Percentiles rank a stretch among this genome's conserved stretches.
These are phyloP conservation scores for Exophiala oligosperma DNA, from an alignment of 2,329 filamentous ascomycete genomes.

Conservation along the genomic window DNA sequence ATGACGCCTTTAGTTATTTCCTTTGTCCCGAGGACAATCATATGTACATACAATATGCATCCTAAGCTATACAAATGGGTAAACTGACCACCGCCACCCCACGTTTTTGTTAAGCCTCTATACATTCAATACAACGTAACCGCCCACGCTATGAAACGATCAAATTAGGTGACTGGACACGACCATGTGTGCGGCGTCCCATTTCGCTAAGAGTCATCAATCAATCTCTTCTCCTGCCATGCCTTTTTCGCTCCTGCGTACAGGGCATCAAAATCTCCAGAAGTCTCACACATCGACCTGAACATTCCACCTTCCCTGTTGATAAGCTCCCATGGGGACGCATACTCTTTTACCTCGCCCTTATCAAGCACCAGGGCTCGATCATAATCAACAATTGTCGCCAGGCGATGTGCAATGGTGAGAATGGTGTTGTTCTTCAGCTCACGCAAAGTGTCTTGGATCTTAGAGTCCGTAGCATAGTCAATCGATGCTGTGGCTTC, in stretches of 20 bases:
- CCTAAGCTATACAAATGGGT: too few species aligned
- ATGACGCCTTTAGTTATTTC: too few species aligned
- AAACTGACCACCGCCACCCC: too few species aligned
- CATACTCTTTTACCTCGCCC: slow-evolving; percentile 83
- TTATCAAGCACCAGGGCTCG: slow-evolving; percentile 94
- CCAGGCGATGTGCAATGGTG: slow-evolving; percentile 91
- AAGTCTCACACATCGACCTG: slow-evolving; percentile 68
- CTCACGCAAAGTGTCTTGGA: slow-evolving; percentile 94
- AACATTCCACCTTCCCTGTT: slow-evolving; percentile 68
- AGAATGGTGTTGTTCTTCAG: slow-evolving; percentile 85
- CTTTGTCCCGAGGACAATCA: too few species aligned
- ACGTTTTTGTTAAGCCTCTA: too few species aligned
- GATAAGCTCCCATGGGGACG: slow-evolving; percentile 82
- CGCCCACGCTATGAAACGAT: background rate
- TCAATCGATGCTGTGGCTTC: slow-evolving; percentile 98
- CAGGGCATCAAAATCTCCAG: slow-evolving; percentile 61
- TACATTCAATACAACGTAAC: background rate
- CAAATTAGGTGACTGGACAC: background rate
- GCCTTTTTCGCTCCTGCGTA: slow-evolving; percentile 55
- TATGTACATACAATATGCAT: too few species aligned
- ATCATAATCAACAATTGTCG: slow-evolving; percentile 98
- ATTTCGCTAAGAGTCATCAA: slow-evolving; percentile 38
- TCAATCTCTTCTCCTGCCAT: slow-evolving; percentile 47
- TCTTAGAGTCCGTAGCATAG: slow-evolving; percentile 92
- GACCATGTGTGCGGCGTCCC: background rate